Base-by-base conservation (phyloP, 169 alveolate genomes). In the Plasmodium inui region DNA sequence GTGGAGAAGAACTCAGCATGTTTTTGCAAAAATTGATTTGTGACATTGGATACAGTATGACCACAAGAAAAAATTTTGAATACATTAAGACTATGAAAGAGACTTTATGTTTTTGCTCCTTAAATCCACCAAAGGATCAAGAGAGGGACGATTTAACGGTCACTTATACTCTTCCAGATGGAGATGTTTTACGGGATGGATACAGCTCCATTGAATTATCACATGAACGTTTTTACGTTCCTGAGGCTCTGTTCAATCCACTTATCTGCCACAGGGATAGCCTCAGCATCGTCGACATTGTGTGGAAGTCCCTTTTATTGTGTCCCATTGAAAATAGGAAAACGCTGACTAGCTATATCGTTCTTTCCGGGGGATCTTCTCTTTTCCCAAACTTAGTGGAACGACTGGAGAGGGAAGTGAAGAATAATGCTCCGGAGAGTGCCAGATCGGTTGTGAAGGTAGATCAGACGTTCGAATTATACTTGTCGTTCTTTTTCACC, bases 1-100 rank as follows among this genome's bases (percentile, higher is more conserved):
- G 98, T 14, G 98, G 98, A 17, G 95, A 95, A 86, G 98, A 97
- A 84, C 93, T 97, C 50, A 97, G 97, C 80, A 97, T 96, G 97
- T 96, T 96, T 92, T 88, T 97, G 71, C 98, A 96, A 90, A 93
- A 92, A 84, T 78, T 97, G 32, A 91, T 97, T 3, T 95, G 98
- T 90, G 98, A 96, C 72, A 92, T 88, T 39, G 98, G 98, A 14
- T 95, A 95, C 82, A 92, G 93, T 50, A 90, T 96, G 83, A 95
- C 98, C 53, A 95, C 98, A 0, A 94, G 97, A 83, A 97, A 95
- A 28, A 96, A 96, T 82, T 96, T 96, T 78, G 97, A 94, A 67
- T 94, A 95, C 67, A 92, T 96, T 37, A 95, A 97, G 84, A 91
- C 84, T 71, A 95, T 97, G 7, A 97, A 97, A 94, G 98, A 97